Percentiles rank a stretch among this genome's conserved stretches.
Conservation (phyloP, 495 filamentous ascomycete species). For the Trichoderma asperelloides region DNA sequence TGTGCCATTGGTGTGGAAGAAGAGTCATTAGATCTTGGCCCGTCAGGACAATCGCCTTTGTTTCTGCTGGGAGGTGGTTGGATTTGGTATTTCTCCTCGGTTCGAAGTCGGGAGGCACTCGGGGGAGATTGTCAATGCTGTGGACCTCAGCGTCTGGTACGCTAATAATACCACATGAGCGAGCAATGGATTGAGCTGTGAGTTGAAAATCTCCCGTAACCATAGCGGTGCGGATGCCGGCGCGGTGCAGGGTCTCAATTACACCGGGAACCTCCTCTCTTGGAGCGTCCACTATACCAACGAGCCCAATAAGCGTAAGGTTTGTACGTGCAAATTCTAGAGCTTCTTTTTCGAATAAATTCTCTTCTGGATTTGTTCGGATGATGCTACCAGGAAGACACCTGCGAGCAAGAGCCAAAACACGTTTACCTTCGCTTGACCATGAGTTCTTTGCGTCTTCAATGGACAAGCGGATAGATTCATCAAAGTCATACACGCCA, state of each 20-base stretch:
- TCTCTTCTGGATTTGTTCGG: slow-evolving; percentile 15
- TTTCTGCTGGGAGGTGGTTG: neutral
- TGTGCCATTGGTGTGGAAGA: slow-evolving; percentile 11
- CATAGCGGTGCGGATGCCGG: slow-evolving; percentile 60
- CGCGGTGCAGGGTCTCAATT: slow-evolving; percentile 45
- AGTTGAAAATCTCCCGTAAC: slow-evolving; percentile 61
- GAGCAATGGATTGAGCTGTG: slow-evolving; percentile 31
- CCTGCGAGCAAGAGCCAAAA: neutral
- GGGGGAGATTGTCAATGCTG: neutral
- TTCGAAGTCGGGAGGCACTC: neutral
- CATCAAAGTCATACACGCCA: slow-evolving; percentile 32
- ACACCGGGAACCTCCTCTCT: slow-evolving; percentile 56
- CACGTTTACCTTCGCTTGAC: slow-evolving; percentile 42
- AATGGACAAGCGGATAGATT: slow-evolving; percentile 27
- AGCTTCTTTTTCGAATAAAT: slow-evolving; percentile 45
- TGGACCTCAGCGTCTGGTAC: neutral
- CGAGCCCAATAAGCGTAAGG: slow-evolving; percentile 52
- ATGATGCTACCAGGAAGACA: neutral
- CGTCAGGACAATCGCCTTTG: neutral
- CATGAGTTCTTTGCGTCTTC: slow-evolving; percentile 49
- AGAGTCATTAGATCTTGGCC: neutral
- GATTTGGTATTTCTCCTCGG: neutral
- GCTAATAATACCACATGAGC: neutral
- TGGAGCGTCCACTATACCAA: slow-evolving; percentile 60
- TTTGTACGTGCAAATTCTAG: slow-evolving; percentile 35